Evolutionary conservation across 768 basidiomycete genomes (phyloP), one percentile per base, ranked within the genome.

Genomic region (Mycena pura): DNA sequence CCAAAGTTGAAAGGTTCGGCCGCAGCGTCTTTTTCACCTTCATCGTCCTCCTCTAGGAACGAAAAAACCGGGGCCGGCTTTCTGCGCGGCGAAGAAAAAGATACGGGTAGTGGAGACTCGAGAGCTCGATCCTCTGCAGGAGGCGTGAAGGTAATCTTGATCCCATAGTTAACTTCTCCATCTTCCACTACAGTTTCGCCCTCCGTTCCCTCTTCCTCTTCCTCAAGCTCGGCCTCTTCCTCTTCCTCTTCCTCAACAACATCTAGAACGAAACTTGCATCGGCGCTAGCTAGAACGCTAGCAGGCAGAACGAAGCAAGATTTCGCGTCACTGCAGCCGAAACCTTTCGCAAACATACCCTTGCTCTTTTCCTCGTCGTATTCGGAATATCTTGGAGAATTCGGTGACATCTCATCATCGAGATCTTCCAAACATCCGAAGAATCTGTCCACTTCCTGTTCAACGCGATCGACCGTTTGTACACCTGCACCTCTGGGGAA

Each of bases 111-210:
- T 39, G 72, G 74, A 48, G 40, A 60, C 57, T 28, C 65, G 29
- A 59, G 64, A 62, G 29, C 52, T n/a, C 28, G 7, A n/a, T 69
- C 69, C 60, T 76, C 70, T 21, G 70, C 75, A n/a, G 91, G 87
- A 19, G 87, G 84, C 3, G 84, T 86, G 62, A 92, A 91, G 3
- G 82, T 89, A 66, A 92, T 91, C 62, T 82, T 86, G 69, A 93
- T 90, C 6, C 91, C 91, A 25, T 36, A 43, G 46, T 28, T 81
- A 40, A 85, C 82, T 21, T 80, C 80, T 14, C 82, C 82, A 24
- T 77, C 77, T 14, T 81, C 77, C 5, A 68, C 67, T 19, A 71
- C 68, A 17, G 73, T 68, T 50, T 70, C 69, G n/a, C 76, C 78
- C 36, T 70, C 72, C 19, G 73, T 71, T 10, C 79, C 78, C 6